Evolutionary conservation across 495 filamentous ascomycete species (phyloP).

Genomic region (Aspergillus ellipticus): DNA sequence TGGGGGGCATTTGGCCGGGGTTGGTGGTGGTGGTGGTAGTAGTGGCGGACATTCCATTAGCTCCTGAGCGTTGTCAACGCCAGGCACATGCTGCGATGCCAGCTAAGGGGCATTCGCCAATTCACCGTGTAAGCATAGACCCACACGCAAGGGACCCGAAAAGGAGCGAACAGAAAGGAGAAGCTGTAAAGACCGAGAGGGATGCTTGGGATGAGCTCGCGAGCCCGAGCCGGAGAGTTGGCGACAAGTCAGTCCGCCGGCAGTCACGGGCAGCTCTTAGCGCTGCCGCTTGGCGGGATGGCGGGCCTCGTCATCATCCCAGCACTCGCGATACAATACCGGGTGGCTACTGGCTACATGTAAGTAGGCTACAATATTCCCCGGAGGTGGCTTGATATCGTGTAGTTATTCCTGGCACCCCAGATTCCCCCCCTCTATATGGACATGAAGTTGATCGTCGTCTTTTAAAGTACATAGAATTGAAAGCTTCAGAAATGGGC

Average conservation of each 20-base stretch:
- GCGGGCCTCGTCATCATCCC: background rate
- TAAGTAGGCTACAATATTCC: background rate
- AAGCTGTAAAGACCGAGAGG: background rate
- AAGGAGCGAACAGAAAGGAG: background rate
- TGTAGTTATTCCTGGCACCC: background rate
- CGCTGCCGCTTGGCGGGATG: background rate
- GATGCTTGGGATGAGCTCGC: background rate
- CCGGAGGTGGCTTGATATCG: background rate
- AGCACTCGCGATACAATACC: background rate
- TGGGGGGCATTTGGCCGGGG: constrained; percentile 37
- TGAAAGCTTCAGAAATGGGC: constrained; percentile 14
- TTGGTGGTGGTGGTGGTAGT: constrained; percentile 24
- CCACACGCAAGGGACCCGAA: background rate
- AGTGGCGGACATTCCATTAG: constrained; percentile 42
- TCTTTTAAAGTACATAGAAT: constrained; percentile 21
- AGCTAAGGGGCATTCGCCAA: constrained; percentile 10
- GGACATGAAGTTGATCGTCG: constrained; percentile 21
- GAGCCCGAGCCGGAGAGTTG: background rate
- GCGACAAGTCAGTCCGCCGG: background rate
- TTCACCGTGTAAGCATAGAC: constrained; percentile 10
- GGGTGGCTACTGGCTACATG: background rate
- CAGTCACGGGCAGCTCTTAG: background rate
- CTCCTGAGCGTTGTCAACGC: constrained; percentile 15
- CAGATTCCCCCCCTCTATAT: constrained; percentile 15
- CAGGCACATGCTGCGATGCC: constrained; percentile 29